These are phyloP conservation scores for Aspergillus vadensis DNA, from an alignment of 2,329 filamentous ascomycete species.

Conservation along the genomic window DNA sequence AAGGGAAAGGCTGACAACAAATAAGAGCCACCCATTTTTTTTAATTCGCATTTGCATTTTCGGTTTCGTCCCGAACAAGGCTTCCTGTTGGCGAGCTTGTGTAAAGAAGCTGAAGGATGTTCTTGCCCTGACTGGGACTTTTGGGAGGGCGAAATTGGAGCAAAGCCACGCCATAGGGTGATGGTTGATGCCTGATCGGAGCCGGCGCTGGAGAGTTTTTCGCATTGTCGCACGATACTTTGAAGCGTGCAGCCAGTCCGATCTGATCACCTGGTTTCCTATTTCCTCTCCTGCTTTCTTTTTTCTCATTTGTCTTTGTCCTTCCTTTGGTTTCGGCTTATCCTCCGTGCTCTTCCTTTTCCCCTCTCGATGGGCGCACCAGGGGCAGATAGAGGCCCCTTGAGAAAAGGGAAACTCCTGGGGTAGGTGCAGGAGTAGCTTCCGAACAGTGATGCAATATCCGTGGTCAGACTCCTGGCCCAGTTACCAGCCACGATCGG, in stretches of 20 bases:
- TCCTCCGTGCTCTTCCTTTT: background rate
- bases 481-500: constrained; percentile 6
- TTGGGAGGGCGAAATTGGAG: background rate
- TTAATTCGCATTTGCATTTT: background rate
- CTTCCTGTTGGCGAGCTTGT: background rate
- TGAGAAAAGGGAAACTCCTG: constrained; percentile 10
- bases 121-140: background rate
- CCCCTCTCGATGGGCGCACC: background rate
- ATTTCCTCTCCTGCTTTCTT: background rate
- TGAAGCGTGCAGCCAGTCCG: constrained; percentile 8
- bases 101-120: background rate
- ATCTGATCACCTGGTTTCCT: constrained; percentile 3
- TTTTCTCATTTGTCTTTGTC: background rate
- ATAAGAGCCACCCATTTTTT: background rate
- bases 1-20: background rate
- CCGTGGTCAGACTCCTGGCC: background rate
- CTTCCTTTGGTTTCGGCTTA: background rate
- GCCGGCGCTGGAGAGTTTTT: constrained; percentile 1
- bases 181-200: constrained; percentile 10
- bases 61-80: too few species aligned
- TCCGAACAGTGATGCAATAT: constrained; percentile 13
- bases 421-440: constrained; percentile 17
- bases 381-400: constrained; percentile 9
- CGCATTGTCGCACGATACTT: constrained; percentile 18
- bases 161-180: background rate